These are phyloP conservation scores for Nepenthes alata DNA, from an alignment of 179 eudicot genomes.

Conservation along the genomic window DNA sequence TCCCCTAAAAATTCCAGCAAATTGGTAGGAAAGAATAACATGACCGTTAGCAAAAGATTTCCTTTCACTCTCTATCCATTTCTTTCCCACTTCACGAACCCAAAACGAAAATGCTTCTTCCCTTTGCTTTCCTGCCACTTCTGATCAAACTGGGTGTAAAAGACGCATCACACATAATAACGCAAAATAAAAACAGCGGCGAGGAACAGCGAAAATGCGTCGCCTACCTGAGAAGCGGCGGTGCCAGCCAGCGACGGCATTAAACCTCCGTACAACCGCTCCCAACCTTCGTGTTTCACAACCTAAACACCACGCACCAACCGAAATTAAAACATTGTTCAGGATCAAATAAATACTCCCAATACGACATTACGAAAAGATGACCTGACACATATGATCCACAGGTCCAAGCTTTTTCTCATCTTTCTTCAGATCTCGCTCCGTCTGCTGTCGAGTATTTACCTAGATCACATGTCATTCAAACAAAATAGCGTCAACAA, in stretches of 20 bases:
- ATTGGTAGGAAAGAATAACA: too few species aligned
- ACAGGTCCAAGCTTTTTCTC: constrained; percentile 47
- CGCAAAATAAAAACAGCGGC: too few species aligned
- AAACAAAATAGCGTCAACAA: neutral
- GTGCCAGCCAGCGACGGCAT: constrained; percentile 85
- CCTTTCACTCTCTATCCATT: too few species aligned
- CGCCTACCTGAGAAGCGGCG: constrained; percentile 80
- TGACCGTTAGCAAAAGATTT: too few species aligned
- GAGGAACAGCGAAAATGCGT: neutral
- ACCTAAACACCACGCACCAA: constrained; percentile 38
- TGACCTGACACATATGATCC: constrained; percentile 66
- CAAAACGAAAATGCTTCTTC: too few species aligned
- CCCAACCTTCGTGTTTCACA: constrained; percentile 85
- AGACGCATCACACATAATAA: too few species aligned
- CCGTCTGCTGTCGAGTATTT: constrained; percentile 91
- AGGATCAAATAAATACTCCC: neutral
- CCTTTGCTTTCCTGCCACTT: too few species aligned
- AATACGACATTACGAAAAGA: neutral
- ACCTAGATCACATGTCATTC: constrained; percentile 36
- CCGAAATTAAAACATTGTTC: neutral
- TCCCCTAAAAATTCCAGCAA: too few species aligned
- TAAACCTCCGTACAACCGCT: constrained; percentile 69
- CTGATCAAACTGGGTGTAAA: too few species aligned
- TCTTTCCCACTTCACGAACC: too few species aligned
- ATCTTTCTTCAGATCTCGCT: constrained; percentile 57